Percentiles rank a stretch among this genome's conserved stretches.
Conservation (phyloP, 2,329 filamentous ascomycete genomes). For the Chrysoporthe deuterocubensis region DNA sequence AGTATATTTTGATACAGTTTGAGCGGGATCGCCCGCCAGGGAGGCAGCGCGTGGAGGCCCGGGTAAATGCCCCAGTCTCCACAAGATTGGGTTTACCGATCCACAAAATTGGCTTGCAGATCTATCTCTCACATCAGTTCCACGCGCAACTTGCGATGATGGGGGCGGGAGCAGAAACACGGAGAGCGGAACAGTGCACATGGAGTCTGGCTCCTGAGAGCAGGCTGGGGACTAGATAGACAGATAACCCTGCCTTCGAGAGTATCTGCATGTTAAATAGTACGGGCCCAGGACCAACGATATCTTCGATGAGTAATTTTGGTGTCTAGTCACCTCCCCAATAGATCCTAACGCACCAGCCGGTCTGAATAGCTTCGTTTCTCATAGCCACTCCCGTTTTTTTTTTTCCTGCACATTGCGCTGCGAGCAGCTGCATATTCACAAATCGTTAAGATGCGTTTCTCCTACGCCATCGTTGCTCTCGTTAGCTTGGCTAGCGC, state of each 20-base stretch:
- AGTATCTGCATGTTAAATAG: background rate
- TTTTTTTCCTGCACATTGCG: background rate
- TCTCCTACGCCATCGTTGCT: conserved; percentile 20
- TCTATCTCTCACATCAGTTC: background rate
- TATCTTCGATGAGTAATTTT: background rate
- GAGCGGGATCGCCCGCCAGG: background rate
- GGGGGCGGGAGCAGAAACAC: no score
- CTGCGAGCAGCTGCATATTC: conserved; percentile 5
- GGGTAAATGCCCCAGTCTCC: background rate
- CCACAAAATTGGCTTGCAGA: conserved; percentile 4
- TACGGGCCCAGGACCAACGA: background rate
- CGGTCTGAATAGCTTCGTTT: conserved; percentile 4
- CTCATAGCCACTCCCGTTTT: background rate
- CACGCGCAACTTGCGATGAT: background rate
- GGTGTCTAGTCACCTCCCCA: background rate
- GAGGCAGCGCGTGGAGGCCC: background rate
- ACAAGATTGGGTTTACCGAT: background rate
- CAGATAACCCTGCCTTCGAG: background rate
- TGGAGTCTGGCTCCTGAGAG: background rate
- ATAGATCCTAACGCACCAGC: background rate
- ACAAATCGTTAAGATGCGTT: conserved; percentile 20
- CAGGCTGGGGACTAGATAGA: background rate
- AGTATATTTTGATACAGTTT: background rate
- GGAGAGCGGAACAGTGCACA: background rate
- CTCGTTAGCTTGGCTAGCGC: conserved; percentile 21